These are phyloP conservation scores for Lizonia empirigonia DNA, from an alignment of 2,329 filamentous ascomycete species.

Conservation along the genomic window DNA sequence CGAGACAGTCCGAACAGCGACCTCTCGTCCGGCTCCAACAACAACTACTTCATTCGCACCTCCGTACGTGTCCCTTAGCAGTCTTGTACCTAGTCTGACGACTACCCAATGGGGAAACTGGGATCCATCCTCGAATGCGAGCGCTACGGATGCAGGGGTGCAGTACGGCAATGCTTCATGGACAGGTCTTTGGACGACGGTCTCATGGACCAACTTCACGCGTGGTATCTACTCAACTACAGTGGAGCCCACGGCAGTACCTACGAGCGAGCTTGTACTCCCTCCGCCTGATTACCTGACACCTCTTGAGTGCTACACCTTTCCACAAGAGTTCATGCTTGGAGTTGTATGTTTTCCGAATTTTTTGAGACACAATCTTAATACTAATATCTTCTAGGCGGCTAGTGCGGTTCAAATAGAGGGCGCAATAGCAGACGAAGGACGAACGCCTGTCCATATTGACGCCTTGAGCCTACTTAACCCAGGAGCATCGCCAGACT, in stretches of 20 bases:
- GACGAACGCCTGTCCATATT: constrained; percentile 30
- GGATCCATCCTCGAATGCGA: constrained; percentile 44
- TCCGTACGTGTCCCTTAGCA: constrained; percentile 44
- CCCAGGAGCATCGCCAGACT: constrained; percentile 20
- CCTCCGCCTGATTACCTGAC: constrained; percentile 60
- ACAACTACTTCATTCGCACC: constrained; percentile 45
- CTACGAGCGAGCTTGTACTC: constrained; percentile 60
- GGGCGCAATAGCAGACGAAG: constrained; percentile 41
- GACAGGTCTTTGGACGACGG: constrained; percentile 46
- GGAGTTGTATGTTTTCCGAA: constrained; percentile 22
- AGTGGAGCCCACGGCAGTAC: constrained; percentile 60
- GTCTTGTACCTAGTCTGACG: constrained; percentile 43
- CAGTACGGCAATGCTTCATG: constrained; percentile 51
- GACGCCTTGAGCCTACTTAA: constrained; percentile 22
- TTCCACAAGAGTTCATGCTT: constrained; percentile 55
- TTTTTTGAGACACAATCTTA: background rate
- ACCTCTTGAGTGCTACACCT: constrained; percentile 56
- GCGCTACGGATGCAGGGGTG: constrained; percentile 42
- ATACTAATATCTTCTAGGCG: too few species aligned
- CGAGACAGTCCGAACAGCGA: constrained; percentile 49
- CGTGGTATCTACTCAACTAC: constrained; percentile 56
- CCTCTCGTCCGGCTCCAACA: constrained; percentile 40
- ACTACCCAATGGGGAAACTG: constrained; percentile 53
- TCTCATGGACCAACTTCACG: constrained; percentile 47
- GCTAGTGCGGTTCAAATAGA: constrained; percentile 38